phyloP scores from a whole-genome alignment of 306 rosid species.

The Vigna trinervia region DNA sequence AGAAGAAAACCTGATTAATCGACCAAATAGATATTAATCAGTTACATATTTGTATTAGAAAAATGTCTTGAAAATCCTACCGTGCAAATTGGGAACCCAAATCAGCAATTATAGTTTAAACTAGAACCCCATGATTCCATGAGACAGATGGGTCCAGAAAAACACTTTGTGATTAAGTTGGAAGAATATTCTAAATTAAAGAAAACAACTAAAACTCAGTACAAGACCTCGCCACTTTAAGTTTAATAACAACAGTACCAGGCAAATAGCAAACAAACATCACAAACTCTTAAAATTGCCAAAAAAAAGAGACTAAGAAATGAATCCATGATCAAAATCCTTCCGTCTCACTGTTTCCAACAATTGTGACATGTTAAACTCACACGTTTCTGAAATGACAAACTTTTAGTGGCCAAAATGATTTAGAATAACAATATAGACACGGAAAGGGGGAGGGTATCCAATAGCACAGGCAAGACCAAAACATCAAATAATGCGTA shows the following conservation, averaged over 20 bases:
- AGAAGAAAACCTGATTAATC: constrained; percentile 6
- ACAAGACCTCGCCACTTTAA: neutral
- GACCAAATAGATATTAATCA: neutral
- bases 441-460: neutral
- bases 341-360: constrained; percentile 5
- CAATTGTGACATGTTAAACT: constrained; percentile 1
- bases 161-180: constrained; percentile 3
- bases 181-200: constrained; percentile 20
- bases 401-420: neutral
- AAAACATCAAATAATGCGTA: constrained; percentile 39
- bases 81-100: constrained; percentile 30
- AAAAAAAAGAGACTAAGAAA: neutral
- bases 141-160: neutral
- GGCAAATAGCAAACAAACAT: neutral
- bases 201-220: constrained; percentile 9
- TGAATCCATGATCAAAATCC: constrained; percentile 1
- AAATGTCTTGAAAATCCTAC: constrained; percentile 2
- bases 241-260: constrained; percentile 13
- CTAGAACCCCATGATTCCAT: neutral
- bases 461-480: constrained; percentile 15
- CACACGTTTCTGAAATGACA: neutral
- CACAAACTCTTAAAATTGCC: neutral
- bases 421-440: constrained; percentile 20
- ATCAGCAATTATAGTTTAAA: constrained; percentile 20
- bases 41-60: neutral